phyloP scores from a whole-genome alignment of 2,329 filamentous ascomycete species.

The Dactylellina cionopaga region DNA sequence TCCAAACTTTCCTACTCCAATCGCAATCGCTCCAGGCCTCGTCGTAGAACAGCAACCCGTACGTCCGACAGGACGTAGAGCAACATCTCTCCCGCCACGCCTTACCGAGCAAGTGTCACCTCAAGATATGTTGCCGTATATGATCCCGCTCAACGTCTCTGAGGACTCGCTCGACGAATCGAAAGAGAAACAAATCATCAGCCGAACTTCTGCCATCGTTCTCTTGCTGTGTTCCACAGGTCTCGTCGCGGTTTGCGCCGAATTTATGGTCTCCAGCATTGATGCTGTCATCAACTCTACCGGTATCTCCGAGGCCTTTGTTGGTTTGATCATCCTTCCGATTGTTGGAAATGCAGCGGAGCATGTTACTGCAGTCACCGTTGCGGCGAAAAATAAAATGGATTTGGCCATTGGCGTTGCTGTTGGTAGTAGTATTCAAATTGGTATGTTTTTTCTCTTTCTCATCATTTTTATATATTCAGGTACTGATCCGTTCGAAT shows the following conservation, averaged over 20 bases:
- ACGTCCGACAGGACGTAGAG: conserved; percentile 65
- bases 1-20: conserved; percentile 58
- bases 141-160: conserved; percentile 49
- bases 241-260: conserved; percentile 74
- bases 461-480: not conserved
- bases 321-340: conserved; percentile 76
- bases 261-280: conserved; percentile 76
- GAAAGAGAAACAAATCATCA: conserved; percentile 57
- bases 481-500: not conserved
- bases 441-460: conserved; percentile 60
- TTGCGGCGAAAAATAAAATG: conserved; percentile 80
- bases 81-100: conserved; percentile 77
- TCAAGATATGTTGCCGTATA: conserved; percentile 39
- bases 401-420: conserved; percentile 78
- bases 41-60: conserved; percentile 64
- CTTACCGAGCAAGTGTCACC: conserved; percentile 63
- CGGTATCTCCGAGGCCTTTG: conserved; percentile 71
- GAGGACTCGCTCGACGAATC: conserved; percentile 45
- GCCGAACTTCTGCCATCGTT: conserved; percentile 66
- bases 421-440: conserved; percentile 76
- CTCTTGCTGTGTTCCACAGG: conserved; percentile 72
- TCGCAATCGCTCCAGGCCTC: conserved; percentile 68
- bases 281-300: conserved; percentile 70
- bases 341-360: conserved; percentile 79
- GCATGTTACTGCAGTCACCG: conserved; percentile 76